A percentile compares a stretch with the other conserved stretches of the same genome.
Conservation (phyloP, 106 monocot species). For the Allium fistulosum region DNA sequence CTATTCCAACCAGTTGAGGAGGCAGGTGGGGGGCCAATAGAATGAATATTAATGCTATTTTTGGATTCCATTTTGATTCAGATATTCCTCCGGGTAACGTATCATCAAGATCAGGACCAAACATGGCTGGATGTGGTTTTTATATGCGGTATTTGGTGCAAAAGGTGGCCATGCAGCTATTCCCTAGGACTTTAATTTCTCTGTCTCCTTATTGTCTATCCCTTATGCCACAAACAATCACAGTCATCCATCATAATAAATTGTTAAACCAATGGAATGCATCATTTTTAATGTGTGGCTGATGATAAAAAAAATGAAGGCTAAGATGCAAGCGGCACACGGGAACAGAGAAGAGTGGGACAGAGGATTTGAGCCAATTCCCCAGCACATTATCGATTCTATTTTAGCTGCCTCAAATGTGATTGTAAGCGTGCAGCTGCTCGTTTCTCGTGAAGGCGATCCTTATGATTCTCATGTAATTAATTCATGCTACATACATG, state of each 20-base stretch:
- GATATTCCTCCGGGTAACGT: slow-evolving; percentile 43
- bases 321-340: too few relatives aligned
- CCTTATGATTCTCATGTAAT: slow-evolving; percentile 92
- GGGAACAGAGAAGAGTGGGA: too few relatives aligned
- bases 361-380: background rate
- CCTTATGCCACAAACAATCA: too few relatives aligned
- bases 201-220: too few relatives aligned
- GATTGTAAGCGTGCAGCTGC: slow-evolving; percentile 91
- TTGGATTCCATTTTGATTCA: slow-evolving; percentile 60
- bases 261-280: too few relatives aligned
- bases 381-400: slow-evolving; percentile 89
- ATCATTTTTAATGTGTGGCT: too few relatives aligned
- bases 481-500: background rate
- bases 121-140: slow-evolving; percentile 91
- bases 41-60: slow-evolving; percentile 91
- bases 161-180: slow-evolving; percentile 97
- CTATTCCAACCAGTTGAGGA: slow-evolving; percentile 98
- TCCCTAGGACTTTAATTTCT: background rate
- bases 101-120: slow-evolving; percentile 57
- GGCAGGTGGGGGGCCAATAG: slow-evolving; percentile 78
- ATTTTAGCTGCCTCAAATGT: slow-evolving; percentile 95
- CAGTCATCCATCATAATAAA: too few relatives aligned
- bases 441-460: slow-evolving; percentile 93
- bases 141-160: slow-evolving; percentile 91
- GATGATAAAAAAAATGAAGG: too few relatives aligned